phyloP scores from a whole-genome alignment of 1,139 yeast species.

The Hansenula lynferdii region DNA sequence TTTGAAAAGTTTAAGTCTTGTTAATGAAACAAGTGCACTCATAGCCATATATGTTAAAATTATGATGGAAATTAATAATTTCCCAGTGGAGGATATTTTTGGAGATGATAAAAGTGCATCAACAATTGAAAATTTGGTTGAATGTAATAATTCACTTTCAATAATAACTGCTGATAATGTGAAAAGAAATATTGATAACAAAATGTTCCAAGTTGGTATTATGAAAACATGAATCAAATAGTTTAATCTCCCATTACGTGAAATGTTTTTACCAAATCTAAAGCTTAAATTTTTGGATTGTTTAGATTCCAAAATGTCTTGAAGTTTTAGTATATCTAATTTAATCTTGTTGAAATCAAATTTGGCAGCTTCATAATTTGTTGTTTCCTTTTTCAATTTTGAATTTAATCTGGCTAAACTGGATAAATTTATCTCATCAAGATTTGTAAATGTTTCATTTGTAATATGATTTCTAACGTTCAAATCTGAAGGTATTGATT shows the following conservation, averaged over 20 bases:
- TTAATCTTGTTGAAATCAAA: conserved; percentile 38
- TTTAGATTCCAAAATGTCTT: conserved; percentile 35
- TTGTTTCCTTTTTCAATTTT: conserved; percentile 19
- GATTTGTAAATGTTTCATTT: conserved; percentile 16
- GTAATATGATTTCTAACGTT: conserved; percentile 19
- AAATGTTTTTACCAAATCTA: conserved; percentile 19
- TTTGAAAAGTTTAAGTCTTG: conserved; percentile 66
- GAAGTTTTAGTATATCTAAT: conserved; percentile 32
- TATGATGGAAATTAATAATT: conserved; percentile 38
- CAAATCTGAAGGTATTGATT: conserved; percentile 19
- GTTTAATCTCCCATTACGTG: conserved; percentile 31
- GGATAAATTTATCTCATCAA: conserved; percentile 15
- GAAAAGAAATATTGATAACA: conserved; percentile 35
- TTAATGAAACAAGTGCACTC: conserved; percentile 59
- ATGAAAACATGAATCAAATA: conserved; percentile 37
- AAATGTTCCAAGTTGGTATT: conserved; percentile 42
- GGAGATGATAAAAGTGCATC: conserved; percentile 37
- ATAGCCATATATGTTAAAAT: conserved; percentile 64
- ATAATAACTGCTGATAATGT: conserved; percentile 50
- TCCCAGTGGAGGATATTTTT: conserved; percentile 27
- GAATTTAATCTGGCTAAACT: conserved; percentile 18
- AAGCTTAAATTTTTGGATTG: conserved; percentile 31
- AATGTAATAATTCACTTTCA: conserved; percentile 73
- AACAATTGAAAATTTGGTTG: conserved; percentile 58
- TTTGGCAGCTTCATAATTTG: conserved; percentile 29